Evolutionary conservation across 2,329 filamentous ascomycete genomes (phyloP).

Genomic region (Penicillium sp.): DNA sequence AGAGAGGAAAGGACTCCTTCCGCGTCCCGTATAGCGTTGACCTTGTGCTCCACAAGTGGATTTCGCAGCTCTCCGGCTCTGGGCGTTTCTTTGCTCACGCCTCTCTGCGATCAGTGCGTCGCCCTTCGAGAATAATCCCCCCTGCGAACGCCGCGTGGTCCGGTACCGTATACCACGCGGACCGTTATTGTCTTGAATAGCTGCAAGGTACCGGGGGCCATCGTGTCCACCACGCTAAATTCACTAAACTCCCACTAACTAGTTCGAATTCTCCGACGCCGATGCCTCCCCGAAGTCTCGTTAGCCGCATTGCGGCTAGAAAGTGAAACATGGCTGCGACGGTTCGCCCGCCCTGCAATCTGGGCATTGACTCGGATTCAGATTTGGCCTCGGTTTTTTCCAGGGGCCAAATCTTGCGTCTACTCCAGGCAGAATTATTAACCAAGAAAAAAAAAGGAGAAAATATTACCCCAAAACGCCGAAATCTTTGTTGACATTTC

Average conservation of each 20-base stretch:
- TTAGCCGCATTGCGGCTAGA: conserved; percentile 2
- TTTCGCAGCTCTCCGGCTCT: conserved; percentile 8
- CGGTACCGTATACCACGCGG: neutral
- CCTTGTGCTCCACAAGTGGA: conserved; percentile 16
- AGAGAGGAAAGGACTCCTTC: conserved; percentile 1
- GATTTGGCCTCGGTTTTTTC: too few relatives aligned
- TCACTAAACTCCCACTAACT: conserved; percentile 1
- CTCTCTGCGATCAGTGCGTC: conserved; percentile 18
- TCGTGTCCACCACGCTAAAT: neutral
- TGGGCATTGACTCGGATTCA: neutral
- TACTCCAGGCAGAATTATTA: neutral
- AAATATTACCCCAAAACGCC: neutral
- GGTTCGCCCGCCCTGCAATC: conserved; percentile 7
- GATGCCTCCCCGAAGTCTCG: conserved; percentile 6
- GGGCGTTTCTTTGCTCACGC: conserved; percentile 4
- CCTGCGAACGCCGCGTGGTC: neutral
- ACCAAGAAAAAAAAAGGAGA: neutral
- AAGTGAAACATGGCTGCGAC: conserved; percentile 30
- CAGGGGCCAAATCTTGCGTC: conserved; percentile 3
- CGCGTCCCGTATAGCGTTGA: conserved; percentile 5
- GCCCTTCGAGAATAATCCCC: conserved; percentile 7
- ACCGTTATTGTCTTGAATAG: neutral
- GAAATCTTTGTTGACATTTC: neutral
- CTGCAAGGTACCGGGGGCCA: neutral
- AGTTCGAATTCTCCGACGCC: conserved; percentile 3